Percentiles rank a stretch among this genome's conserved stretches.
Evolutionary conservation across 2,329 filamentous ascomycete genomes (phyloP).

Genomic region (Pseudodiploospora longispora): DNA sequence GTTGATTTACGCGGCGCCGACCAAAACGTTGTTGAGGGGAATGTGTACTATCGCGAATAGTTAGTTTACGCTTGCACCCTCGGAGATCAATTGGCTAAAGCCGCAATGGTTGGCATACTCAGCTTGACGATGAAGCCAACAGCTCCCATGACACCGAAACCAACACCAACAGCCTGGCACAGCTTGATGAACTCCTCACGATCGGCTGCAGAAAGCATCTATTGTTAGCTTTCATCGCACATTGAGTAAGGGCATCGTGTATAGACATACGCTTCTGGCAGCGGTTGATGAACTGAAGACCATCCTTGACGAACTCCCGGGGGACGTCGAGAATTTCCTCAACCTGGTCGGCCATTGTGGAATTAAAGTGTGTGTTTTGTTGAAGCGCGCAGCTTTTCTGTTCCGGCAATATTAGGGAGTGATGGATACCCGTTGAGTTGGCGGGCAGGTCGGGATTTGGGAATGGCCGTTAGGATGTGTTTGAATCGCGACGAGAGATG

Average conservation of each 20-base stretch:
- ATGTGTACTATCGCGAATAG: conserved; percentile 49
- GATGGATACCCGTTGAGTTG: no score
- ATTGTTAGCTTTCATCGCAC: neutral
- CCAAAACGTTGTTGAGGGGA: conserved; percentile 62
- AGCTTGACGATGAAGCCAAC: conserved; percentile 65
- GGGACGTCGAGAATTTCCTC: conserved; percentile 64
- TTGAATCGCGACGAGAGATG: neutral
- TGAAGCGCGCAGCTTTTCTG: neutral
- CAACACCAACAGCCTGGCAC: conserved; percentile 56
- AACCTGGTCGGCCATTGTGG: conserved; percentile 56
- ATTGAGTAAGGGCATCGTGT: neutral
- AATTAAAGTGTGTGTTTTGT: neutral
- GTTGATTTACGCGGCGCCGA: conserved; percentile 50
- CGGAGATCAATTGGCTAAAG: neutral
- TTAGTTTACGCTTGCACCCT: neutral
- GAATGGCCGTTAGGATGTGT: neutral
- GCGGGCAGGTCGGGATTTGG: neutral
- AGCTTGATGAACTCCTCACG: conserved; percentile 36
- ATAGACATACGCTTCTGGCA: conserved; percentile 51
- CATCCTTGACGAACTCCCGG: conserved; percentile 54
- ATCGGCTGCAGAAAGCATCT: conserved; percentile 23
- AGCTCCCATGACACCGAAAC: conserved; percentile 63
- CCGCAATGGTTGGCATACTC: conserved; percentile 35
- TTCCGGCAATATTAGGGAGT: no score
- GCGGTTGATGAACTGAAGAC: conserved; percentile 53